Conservation (phyloP, 352 stramenopile genomes). For the Nothophytophthora sp. region DNA sequence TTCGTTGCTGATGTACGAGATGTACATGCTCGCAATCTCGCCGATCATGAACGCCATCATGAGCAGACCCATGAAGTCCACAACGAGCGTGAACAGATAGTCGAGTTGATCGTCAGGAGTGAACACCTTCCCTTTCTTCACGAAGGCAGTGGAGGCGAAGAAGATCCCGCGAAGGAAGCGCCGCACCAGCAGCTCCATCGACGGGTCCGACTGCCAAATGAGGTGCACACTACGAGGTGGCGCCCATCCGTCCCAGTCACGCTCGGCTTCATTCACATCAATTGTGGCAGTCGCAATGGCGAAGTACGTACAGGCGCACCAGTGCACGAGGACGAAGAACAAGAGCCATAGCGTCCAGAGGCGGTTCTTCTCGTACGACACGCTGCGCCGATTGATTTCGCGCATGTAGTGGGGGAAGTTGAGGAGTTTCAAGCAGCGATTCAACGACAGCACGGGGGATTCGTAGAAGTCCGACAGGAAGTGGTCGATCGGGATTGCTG, state of each 20-base stretch:
- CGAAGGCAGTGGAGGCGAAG: slow-evolving; percentile 40
- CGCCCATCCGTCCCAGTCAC: slow-evolving; percentile 43
- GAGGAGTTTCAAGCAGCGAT: slow-evolving; percentile 51
- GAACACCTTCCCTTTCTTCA: slow-evolving; percentile 51
- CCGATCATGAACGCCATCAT: slow-evolving; percentile 55
- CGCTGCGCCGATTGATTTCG: slow-evolving; percentile 52
- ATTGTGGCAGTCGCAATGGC: slow-evolving; percentile 18
- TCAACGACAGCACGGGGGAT: slow-evolving; percentile 38
- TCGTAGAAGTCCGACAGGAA: slow-evolving; percentile 46
- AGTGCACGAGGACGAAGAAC: slow-evolving; percentile 51
- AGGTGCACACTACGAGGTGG: slow-evolving; percentile 18
- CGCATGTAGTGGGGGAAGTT: slow-evolving; percentile 57
- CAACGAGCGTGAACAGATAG: slow-evolving; percentile 42
- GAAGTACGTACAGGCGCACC: slow-evolving; percentile 53
- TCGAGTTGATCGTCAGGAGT: slow-evolving; percentile 17
- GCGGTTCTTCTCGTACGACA: slow-evolving; percentile 52
- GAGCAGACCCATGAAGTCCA: slow-evolving; percentile 43
- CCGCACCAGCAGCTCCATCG: slow-evolving; percentile 10
- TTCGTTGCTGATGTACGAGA: slow-evolving; percentile 60
- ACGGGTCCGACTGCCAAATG: slow-evolving; percentile 3
- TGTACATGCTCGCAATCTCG: slow-evolving; percentile 53
- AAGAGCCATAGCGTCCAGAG: slow-evolving; percentile 41
- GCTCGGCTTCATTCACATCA: not conserved
- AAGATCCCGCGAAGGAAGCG: slow-evolving; percentile 51
- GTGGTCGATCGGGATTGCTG: slow-evolving; percentile 56